Conservation (phyloP, 257 asterid species). For the Thymus quinquecostatus region DNA sequence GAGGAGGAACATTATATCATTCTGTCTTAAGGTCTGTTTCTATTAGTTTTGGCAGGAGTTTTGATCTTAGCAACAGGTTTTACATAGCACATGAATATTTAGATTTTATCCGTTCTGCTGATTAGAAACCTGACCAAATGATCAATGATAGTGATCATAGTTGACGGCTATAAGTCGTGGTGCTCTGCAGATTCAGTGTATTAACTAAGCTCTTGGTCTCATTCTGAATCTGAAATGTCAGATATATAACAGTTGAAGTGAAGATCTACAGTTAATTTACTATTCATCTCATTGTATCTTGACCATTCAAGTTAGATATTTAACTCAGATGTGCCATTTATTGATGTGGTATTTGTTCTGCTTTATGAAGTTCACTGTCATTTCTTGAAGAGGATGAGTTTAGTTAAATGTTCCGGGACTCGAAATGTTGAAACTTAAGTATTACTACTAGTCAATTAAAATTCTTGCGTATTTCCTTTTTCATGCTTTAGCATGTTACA, state of each 20-base stretch:
- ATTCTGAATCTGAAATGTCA: background rate
- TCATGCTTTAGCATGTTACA: slow-evolving; percentile 26
- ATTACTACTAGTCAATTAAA: slow-evolving; percentile 3
- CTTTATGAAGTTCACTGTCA: slow-evolving; percentile 9
- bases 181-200: slow-evolving; percentile 13
- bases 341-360: slow-evolving; percentile 28
- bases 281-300: slow-evolving; percentile 18
- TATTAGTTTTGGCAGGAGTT: slow-evolving; percentile 2
- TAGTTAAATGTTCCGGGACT: slow-evolving; percentile 22
- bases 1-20: background rate
- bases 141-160: slow-evolving; percentile 6
- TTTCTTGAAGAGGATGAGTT: background rate
- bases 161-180: slow-evolving; percentile 22
- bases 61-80: slow-evolving; percentile 17
- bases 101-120: slow-evolving; percentile 10
- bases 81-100: background rate
- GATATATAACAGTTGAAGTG: slow-evolving; percentile 3
- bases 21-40: slow-evolving; percentile 14
- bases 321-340: background rate
- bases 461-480: slow-evolving; percentile 3
- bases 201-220: slow-evolving; percentile 21
- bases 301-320: slow-evolving; percentile 18
- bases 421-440: slow-evolving; percentile 18
- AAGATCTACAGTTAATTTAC: slow-evolving; percentile 5
- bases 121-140: background rate